Evolutionary conservation across 139 green algal genomes (phyloP).

Genomic region (Spirogloea muscicola): DNA sequence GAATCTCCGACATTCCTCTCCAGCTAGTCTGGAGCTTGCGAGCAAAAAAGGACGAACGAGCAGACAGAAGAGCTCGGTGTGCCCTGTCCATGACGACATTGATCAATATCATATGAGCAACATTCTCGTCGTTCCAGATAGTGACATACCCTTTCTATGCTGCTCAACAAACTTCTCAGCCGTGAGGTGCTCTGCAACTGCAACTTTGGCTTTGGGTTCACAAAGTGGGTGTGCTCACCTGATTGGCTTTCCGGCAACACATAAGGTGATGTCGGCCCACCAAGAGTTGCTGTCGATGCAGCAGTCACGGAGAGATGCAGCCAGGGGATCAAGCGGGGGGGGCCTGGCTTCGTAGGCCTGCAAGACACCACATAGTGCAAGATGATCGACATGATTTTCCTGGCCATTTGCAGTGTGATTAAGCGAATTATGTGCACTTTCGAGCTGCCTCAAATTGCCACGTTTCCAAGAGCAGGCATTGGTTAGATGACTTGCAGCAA

Average conservation of each 20-base stretch:
- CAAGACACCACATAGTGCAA: constrained; percentile 7
- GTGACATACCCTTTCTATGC: not conserved
- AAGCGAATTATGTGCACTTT: too few species aligned
- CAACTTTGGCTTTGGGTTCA: too few species aligned
- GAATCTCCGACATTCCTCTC: constrained; percentile 9
- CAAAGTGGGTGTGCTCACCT: not conserved
- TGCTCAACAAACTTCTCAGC: too few species aligned
- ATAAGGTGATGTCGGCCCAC: constrained; percentile 35
- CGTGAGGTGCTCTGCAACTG: too few species aligned
- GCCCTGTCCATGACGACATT: not conserved
- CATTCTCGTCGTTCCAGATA: not conserved
- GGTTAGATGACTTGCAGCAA: too few species aligned
- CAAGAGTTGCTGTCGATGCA: not conserved
- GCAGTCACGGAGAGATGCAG: not conserved
- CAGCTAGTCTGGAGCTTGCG: constrained; percentile 16
- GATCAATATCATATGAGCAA: too few species aligned
- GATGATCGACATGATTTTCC: not conserved
- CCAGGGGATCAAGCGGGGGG: constrained; percentile 1
- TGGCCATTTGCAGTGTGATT: constrained; percentile 7
- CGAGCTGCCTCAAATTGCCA: too few species aligned
- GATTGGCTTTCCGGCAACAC: not conserved
- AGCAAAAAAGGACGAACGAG: constrained; percentile 32
- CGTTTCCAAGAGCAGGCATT: too few species aligned
- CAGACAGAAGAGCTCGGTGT: constrained; percentile 31
- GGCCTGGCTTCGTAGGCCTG: not conserved